A percentile compares a stretch with the other conserved stretches of the same genome.
Evolutionary conservation across 768 basidiomycete genomes (phyloP).

Genomic region (Tremella fuciformis): DNA sequence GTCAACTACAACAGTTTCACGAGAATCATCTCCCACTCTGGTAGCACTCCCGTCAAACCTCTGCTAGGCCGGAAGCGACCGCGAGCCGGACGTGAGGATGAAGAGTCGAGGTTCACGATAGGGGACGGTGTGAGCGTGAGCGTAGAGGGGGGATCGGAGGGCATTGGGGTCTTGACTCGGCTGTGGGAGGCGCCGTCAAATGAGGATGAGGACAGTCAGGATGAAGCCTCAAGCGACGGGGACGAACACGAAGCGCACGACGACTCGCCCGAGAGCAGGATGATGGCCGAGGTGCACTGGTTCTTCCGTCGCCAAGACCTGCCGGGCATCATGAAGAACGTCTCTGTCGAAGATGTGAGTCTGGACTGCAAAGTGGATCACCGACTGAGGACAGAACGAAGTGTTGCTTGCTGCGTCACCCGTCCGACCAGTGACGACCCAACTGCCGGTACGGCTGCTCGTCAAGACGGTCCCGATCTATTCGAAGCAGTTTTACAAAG

Average conservation of each 20-base stretch:
- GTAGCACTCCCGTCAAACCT: constrained; percentile 10
- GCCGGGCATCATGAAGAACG: constrained; percentile 47
- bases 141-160: constrained; percentile 42
- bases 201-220: constrained; percentile 23
- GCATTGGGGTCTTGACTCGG: constrained; percentile 42
- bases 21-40: constrained; percentile 16
- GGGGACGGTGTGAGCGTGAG: constrained; percentile 47
- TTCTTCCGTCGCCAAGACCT: constrained; percentile 47
- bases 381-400: constrained; percentile 41
- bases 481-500: constrained; percentile 32
- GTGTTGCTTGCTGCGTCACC: constrained; percentile 45
- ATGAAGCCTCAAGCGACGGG: constrained; percentile 18
- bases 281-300: constrained; percentile 51
- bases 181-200: constrained; percentile 44
- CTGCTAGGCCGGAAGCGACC: constrained; percentile 6
- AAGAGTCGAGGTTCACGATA: constrained; percentile 37
- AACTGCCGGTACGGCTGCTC: constrained; percentile 33
- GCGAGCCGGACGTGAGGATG: constrained; percentile 25
- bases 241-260: constrained; percentile 20
- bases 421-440: constrained; percentile 38
- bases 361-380: not conserved
- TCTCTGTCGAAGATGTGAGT: constrained; percentile 48
- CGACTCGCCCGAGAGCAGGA: constrained; percentile 23
- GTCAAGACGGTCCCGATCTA: constrained; percentile 38
- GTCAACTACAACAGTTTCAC: constrained; percentile 31